Conservation (phyloP, 148 eudicot genomes). For the Dianthus caryophyllus region DNA sequence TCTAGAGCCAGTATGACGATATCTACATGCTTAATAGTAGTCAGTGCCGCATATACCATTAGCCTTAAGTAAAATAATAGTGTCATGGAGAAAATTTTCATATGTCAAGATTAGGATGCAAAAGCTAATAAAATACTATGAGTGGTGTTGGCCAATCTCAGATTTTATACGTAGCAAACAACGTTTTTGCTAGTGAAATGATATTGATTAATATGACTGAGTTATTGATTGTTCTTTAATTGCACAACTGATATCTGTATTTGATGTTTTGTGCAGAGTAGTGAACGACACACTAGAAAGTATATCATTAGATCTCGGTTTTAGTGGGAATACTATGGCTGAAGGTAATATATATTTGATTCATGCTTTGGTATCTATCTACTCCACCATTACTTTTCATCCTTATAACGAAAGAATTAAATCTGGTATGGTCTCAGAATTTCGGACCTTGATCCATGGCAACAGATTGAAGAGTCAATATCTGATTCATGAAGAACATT, state of each 20-base stretch:
- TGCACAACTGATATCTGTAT: conserved; percentile 11
- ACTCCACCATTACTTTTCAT: neutral
- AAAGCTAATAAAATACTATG: no score
- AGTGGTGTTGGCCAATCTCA: no score
- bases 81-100: neutral
- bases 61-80: no score
- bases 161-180: no score
- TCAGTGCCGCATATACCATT: neutral
- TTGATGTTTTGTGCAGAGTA: conserved; percentile 53
- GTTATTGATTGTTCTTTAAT: neutral
- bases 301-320: conserved; percentile 78
- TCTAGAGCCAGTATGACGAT: neutral
- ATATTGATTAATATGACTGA: neutral
- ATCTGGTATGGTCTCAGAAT: no score
- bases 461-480: neutral
- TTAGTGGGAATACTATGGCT: conserved; percentile 65
- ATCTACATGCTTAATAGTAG: neutral
- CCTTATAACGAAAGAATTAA: no score
- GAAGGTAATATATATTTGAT: conserved; percentile 52
- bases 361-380: neutral
- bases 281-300: conserved; percentile 85
- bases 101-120: no score
- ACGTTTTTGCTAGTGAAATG: neutral
- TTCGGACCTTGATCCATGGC: neutral
- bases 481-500: neutral